Conservation (phyloP, 179 eudicot species). For the Beta corolliflora region DNA sequence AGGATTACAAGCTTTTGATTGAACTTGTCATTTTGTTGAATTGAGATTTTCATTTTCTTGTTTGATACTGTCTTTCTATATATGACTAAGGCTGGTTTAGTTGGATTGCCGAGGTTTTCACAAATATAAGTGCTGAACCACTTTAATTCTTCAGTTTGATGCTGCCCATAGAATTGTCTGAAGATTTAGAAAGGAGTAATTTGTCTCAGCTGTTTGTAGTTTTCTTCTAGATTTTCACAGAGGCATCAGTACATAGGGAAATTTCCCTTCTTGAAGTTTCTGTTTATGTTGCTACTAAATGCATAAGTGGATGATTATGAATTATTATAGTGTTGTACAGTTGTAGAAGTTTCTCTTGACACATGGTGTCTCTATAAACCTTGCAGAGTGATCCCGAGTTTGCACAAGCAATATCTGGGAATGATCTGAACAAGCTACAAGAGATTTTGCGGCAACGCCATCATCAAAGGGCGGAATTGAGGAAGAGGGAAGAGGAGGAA, state of each 20-base stretch:
- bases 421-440: conserved; percentile 73
- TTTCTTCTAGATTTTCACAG: not conserved
- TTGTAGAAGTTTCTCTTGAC: not conserved
- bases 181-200: not conserved
- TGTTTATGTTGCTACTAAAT: not conserved
- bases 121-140: not conserved
- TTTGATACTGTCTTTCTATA: not conserved
- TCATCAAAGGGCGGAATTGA: conserved; percentile 62
- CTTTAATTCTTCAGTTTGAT: not conserved
- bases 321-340: not conserved
- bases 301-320: not conserved
- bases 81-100: not conserved
- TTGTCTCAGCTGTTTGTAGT: not conserved
- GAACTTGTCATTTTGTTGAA: not conserved
- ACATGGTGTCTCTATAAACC: conserved; percentile 10
- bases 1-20: not conserved
- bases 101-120: not conserved
- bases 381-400: conserved; percentile 88
- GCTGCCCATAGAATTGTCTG: not conserved
- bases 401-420: conserved; percentile 84
- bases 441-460: conserved; percentile 68
- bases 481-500: conserved; percentile 69
- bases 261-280: not conserved
- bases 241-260: not conserved
- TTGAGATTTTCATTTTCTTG: not conserved